Evolutionary conservation across 352 stramenopile genomes (phyloP).

Genomic region (Blastocystis sp.): DNA sequence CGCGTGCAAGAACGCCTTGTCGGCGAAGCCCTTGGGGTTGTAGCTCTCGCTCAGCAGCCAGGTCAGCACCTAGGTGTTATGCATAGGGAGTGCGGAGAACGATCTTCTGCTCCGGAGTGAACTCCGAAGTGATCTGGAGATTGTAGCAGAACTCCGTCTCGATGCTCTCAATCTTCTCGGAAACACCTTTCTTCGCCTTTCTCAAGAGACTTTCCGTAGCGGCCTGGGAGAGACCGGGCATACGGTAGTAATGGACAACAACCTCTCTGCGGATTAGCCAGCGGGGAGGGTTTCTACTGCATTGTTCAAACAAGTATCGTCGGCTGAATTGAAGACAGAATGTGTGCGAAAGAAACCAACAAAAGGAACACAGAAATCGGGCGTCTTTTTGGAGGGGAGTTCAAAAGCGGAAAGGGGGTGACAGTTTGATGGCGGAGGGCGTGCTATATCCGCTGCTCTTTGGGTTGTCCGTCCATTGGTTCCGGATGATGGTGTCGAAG

Average conservation of each 20-base stretch:
- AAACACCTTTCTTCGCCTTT: constrained; percentile 56
- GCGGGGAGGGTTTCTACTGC: neutral
- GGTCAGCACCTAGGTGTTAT: constrained; percentile 48
- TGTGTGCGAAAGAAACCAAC: neutral
- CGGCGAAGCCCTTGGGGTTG: constrained; percentile 37
- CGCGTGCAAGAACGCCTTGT: constrained; percentile 10
- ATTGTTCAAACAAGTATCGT: neutral
- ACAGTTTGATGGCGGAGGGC: neutral
- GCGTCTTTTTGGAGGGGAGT: neutral
- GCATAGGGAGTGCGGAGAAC: neutral
- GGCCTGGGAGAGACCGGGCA: constrained; percentile 59
- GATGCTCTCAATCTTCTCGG: constrained; percentile 64
- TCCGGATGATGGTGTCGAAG: constrained; percentile 2
- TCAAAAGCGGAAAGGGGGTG: neutral
- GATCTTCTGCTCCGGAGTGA: constrained; percentile 56
- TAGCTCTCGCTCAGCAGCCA: constrained; percentile 66
- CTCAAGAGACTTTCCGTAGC: constrained; percentile 56
- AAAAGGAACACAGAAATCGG: no score
- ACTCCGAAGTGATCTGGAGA: constrained; percentile 34
- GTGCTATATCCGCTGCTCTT: neutral
- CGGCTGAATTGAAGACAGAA: neutral
- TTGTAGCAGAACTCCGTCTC: constrained; percentile 71
- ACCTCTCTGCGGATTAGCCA: constrained; percentile 25
- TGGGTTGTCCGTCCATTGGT: no score
- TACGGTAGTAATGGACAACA: constrained; percentile 74